Evolutionary conservation across 768 basidiomycete species (phyloP).

Genomic region (Galerina sulciceps): DNA sequence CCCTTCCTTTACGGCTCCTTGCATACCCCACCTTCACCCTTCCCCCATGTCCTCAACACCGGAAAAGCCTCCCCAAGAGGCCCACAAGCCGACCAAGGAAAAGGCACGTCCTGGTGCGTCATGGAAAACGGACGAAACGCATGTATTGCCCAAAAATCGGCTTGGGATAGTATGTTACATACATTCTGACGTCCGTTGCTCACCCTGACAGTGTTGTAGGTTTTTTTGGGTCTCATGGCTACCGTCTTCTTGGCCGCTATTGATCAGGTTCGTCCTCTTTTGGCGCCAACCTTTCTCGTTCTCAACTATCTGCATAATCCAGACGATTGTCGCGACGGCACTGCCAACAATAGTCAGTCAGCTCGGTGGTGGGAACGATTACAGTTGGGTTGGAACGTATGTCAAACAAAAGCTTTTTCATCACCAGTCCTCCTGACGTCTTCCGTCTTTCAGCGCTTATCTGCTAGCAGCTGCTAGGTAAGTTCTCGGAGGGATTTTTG

Average conservation of each 20-base stretch:
- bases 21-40: not conserved
- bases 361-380: conserved; percentile 63
- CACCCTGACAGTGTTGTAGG: conserved; percentile 29
- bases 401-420: conserved; percentile 16
- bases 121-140: conserved; percentile 59
- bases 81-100: conserved; percentile 2
- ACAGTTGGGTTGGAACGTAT: conserved; percentile 78
- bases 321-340: conserved; percentile 78
- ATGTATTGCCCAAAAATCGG: conserved; percentile 59
- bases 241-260: conserved; percentile 56
- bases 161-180: conserved; percentile 43
- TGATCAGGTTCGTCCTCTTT: conserved; percentile 52
- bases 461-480: conserved; percentile 65
- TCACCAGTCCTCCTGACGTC: conserved; percentile 7
- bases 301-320: not conserved
- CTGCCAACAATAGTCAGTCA: conserved; percentile 73
- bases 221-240: conserved; percentile 51
- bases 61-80: conserved; percentile 5
- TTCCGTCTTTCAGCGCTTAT: conserved; percentile 58
- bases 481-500: not conserved
- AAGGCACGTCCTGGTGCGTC: conserved; percentile 46
- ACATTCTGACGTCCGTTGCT: not conserved
- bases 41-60: not conserved
- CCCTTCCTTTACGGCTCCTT: not conserved
- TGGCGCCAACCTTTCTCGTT: not conserved